Base-by-base conservation (phyloP, 2,329 filamentous ascomycete species). In the Trichoderma koningii region DNA sequence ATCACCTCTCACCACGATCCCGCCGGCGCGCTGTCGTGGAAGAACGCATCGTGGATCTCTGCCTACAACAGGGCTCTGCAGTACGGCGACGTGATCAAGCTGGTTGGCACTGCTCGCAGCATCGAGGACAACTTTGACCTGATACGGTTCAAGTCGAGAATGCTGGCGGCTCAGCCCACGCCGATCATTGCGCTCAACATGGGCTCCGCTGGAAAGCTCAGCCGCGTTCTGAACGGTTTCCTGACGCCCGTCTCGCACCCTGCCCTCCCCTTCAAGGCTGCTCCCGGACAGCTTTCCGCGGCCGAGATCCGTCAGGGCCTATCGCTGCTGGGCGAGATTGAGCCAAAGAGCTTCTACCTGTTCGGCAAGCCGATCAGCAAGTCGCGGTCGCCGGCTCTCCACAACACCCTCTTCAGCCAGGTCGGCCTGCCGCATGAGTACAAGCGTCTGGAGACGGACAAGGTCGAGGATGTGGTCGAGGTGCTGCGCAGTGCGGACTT, bases 1-100 rank as follows among this genome's bases (percentile, higher is more conserved):
- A 96, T 99, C 71, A 93, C 94, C 9, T 99, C 95, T 0, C 94
- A 99, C 75, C 95, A 99, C 75, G 95, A 99, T 74, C 91, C 93
- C 0, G 79, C 85, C 64, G 89, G 89, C 9, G 81, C 83, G 23
- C 81, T 98, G 19, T 94, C 91, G 1, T 99, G 95, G 95, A 88
- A 83, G 69, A 93, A 96, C 70, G 92, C 91, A n/a, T 92, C 91
- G 0, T 99, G 95, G 94, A 88, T 95, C 64, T 85, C 89, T 30
- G 89, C 88, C 77, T 98, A 96, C 82, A 97, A 97, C 77, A 88
- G 87, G 72, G 94, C 94, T 17, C 80, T 97, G 15, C 90, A 96
- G 73, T 91, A 92, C 71, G 95, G 94, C 55, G 93, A 98, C 73
- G 83, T 98, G 65, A 92, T 99, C 79, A 99, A 99, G 80, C 87